Evolutionary conservation across 1,284 basidiomycete genomes (phyloP), one percentile per base, ranked within the genome.

Genomic region (Grifola frondosa): DNA sequence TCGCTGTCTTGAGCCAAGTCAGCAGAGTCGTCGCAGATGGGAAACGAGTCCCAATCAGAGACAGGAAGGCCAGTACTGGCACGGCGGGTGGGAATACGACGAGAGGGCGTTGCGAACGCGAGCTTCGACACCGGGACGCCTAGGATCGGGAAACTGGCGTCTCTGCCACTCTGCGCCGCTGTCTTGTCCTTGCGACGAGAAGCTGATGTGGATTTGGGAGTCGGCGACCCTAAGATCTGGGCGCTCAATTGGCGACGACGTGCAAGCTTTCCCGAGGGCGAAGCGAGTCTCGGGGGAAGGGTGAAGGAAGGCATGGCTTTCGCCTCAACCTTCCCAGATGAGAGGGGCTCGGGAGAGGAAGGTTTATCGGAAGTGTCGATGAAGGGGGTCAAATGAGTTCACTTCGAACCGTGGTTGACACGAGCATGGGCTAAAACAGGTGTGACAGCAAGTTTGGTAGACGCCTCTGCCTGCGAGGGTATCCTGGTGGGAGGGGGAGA

Each of bases 11-110:
- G 54, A 19, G 50, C 52, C 10, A 56, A 66, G 33, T 84, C 80
- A 21, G 73, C 78, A 43, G 74, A 73, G 56, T 87, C 84, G 48
- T 87, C 84, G 53, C 84, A 87, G 33, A 87, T 65, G 2, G 81
- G 84, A 61, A 85, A 85, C 26, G 66, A 64, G 39, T 61, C 60
- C 53, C 58, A 59, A 19, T 48, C 54, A 8, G 42, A 40, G n/a
- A 48, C 31, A 21, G 57, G 52, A 32, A 56, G 25, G 13, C 48
- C 54, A 6, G 52, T 50, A 31, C 52, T 50, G 15, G 46, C 47
- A 19, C 53, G 54, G 11, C 52, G 54, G 20, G 39, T 37, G 19
- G 37, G 44, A 5, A 28, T 30, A 56, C 43, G 36, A 38, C 33
- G 46, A 51, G 41, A 48, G 48, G 43, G 49, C 19, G 56, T 54